Conservation (phyloP, 2,329 filamentous ascomycete species). For the Dactylellina haptotyla region DNA sequence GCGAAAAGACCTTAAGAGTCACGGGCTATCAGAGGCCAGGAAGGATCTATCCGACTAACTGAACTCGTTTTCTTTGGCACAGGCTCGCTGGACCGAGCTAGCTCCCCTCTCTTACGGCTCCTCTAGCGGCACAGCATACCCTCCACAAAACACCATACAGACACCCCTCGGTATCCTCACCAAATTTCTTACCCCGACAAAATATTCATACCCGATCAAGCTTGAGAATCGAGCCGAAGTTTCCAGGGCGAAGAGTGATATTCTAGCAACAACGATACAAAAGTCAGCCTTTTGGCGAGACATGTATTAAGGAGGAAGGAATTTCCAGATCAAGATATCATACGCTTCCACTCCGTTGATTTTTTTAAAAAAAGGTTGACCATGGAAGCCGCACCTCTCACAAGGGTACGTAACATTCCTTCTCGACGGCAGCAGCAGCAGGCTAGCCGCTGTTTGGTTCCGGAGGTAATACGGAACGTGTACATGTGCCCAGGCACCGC, state of each 20-base stretch:
- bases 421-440: too few species aligned
- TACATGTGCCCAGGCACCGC: too few species aligned
- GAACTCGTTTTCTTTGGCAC: constrained; percentile 9
- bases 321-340: constrained; percentile 45
- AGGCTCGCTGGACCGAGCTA: constrained; percentile 54
- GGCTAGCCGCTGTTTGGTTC: constrained; percentile 21
- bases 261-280: neutral
- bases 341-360: neutral
- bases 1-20: neutral
- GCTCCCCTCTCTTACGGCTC: constrained; percentile 26
- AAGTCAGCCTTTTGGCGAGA: constrained; percentile 14
- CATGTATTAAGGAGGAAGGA: constrained; percentile 53
- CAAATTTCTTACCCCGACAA: constrained; percentile 9
- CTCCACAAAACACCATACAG: constrained; percentile 13
- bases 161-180: constrained; percentile 2
- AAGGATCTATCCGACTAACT: constrained; percentile 24
- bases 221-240: neutral
- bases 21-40: neutral
- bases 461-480: constrained; percentile 19
- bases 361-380: constrained; percentile 20
- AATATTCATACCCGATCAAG: constrained; percentile 3
- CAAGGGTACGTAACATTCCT: constrained; percentile 46
- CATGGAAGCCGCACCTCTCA: constrained; percentile 55
- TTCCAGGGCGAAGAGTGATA: neutral
- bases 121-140: constrained; percentile 37